Conservation (phyloP, 371 early-diverging fungal species). For the Apophysomyces variabilis region DNA sequence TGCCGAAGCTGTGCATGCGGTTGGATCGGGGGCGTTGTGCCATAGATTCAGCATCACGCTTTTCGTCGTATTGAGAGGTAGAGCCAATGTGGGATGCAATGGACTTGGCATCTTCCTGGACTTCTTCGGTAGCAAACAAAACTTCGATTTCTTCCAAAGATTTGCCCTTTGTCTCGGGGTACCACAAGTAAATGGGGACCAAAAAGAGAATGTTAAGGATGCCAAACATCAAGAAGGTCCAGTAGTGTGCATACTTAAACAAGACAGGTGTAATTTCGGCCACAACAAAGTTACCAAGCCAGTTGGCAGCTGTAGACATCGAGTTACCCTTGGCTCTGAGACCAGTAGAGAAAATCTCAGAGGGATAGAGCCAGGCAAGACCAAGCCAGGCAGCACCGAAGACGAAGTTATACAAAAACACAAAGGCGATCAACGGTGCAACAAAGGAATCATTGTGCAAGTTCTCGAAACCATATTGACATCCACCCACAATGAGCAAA, state of each 20-base stretch:
- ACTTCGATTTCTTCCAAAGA: slow-evolving; percentile 55
- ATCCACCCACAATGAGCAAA: slow-evolving; percentile 34
- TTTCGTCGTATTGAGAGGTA: slow-evolving; percentile 38
- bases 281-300: slow-evolving; percentile 50
- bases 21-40: slow-evolving; percentile 34
- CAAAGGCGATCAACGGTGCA: slow-evolving; percentile 28
- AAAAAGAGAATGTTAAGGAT: slow-evolving; percentile 29
- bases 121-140: slow-evolving; percentile 39
- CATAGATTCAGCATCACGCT: slow-evolving; percentile 37
- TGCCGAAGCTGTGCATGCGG: slow-evolving; percentile 25
- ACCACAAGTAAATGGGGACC: slow-evolving; percentile 55
- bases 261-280: slow-evolving; percentile 34
- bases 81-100: slow-evolving; percentile 34
- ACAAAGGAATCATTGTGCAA: slow-evolving; percentile 17
- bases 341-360: slow-evolving; percentile 55
- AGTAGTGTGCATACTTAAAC: slow-evolving; percentile 16
- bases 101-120: slow-evolving; percentile 42
- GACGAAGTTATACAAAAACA: slow-evolving; percentile 41
- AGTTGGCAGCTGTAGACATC: slow-evolving; percentile 62
- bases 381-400: slow-evolving; percentile 67
- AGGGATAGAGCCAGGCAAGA: slow-evolving; percentile 52
- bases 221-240: slow-evolving; percentile 52
- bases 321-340: slow-evolving; percentile 37
- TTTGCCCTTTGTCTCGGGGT: slow-evolving; percentile 66
- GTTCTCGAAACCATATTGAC: slow-evolving; percentile 30